Evolutionary conservation across 2,329 filamentous ascomycete species (phyloP).

Genomic region (Pseudocercospora eumusae): DNA sequence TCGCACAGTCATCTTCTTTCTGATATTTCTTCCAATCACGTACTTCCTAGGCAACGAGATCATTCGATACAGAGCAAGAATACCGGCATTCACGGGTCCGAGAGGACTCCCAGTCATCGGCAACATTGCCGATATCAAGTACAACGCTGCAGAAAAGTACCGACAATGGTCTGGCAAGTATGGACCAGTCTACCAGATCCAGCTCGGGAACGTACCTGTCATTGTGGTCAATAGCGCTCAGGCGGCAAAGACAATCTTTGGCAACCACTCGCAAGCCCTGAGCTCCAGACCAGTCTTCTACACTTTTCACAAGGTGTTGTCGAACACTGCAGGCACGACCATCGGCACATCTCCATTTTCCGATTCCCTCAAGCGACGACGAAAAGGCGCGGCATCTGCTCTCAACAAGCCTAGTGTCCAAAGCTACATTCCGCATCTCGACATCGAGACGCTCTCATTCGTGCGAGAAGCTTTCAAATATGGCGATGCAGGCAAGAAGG

Average conservation of each 20-base stretch:
- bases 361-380: constrained; percentile 63
- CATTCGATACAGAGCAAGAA: constrained; percentile 34
- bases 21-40: constrained; percentile 37
- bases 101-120: constrained; percentile 45
- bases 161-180: constrained; percentile 46
- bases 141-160: constrained; percentile 48
- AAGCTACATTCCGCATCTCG: constrained; percentile 63
- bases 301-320: constrained; percentile 57
- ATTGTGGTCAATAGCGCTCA: constrained; percentile 48
- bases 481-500: constrained; percentile 55
- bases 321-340: constrained; percentile 66
- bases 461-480: constrained; percentile 62
- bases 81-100: constrained; percentile 45
- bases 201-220: constrained; percentile 49
- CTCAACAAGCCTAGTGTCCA: constrained; percentile 65
- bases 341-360: constrained; percentile 69
- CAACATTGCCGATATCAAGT: constrained; percentile 47
- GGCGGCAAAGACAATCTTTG: constrained; percentile 46
- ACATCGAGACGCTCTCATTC: constrained; percentile 64
- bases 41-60: constrained; percentile 45
- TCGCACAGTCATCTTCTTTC: constrained; percentile 10
- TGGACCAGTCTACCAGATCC: constrained; percentile 50
- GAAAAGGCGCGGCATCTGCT: constrained; percentile 66
- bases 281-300: constrained; percentile 48
- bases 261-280: constrained; percentile 46